Base-by-base conservation (phyloP, 768 basidiomycete genomes). In the Pleurotus tuber-regium region DNA sequence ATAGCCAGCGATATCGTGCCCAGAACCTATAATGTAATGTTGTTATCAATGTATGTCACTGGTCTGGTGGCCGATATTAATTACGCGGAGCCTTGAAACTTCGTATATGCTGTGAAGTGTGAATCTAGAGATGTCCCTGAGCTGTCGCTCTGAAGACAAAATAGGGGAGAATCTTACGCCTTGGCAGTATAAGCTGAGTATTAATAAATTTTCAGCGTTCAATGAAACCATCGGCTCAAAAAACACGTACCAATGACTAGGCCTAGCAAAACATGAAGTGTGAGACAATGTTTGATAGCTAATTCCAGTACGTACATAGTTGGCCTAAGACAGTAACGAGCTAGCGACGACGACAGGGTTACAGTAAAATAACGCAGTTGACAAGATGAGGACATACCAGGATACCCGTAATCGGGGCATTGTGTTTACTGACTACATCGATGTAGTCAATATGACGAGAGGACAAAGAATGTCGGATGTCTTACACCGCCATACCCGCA, bases 401-500 rank as follows among this genome's bases (percentile, higher is more conserved):
- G 23, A 62, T 35, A 0, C 63, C 68, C 4, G 80, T 80, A 19
- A 82, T 61, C 33, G 58, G 63, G 8, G 74, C 51, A 54, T 83
- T 84, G 26, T 68, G 66, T 35, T 79, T 69, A 66, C 83, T 84
- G 59, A 85, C 83, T 84, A 53, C 25, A 48, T n/a, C n/a, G n/a
- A n/a, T n/a, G n/a, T n/a, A n/a, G n/a, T n/a, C n/a, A n/a, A n/a
- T n/a, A n/a, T n/a, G n/a, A n/a, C n/a, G n/a, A n/a, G n/a, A n/a
- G n/a, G n/a, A n/a, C n/a, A n/a, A n/a, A n/a, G n/a, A n/a, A n/a
- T n/a, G n/a, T n/a, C n/a, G n/a, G n/a, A n/a, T n/a, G n/a, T 23
- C 67, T 57, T 63, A 83, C 83, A 85, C 63, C 81, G 66, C 81
- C 81, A 85, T 10, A 84, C 82, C 11, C 83, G 78, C 65, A 83